Conservation (phyloP, 1,284 basidiomycete genomes). For the Trichosporon sp. region DNA sequence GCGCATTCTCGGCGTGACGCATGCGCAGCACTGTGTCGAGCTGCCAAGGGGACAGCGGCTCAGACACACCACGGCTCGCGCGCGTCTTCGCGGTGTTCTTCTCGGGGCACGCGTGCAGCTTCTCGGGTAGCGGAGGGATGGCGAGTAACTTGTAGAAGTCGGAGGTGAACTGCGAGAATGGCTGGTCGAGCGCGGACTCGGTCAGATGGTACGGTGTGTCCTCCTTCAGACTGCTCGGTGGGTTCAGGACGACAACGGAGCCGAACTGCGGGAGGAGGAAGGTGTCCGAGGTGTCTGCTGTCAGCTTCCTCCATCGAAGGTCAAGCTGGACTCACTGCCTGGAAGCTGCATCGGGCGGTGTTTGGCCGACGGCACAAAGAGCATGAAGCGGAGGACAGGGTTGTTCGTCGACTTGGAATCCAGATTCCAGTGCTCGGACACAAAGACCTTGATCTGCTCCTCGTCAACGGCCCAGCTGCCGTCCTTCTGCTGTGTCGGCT, state of each 20-base stretch:
- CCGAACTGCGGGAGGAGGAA: slow-evolving; percentile 97
- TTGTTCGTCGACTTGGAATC: slow-evolving; percentile 68
- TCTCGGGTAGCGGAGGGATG: slow-evolving; percentile 65
- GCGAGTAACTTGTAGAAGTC: slow-evolving; percentile 81
- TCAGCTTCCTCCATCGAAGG: neutral
- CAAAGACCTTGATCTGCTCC: slow-evolving; percentile 83
- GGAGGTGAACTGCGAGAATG: slow-evolving; percentile 71
- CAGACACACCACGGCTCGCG: slow-evolving; percentile 22
- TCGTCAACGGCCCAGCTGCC: slow-evolving; percentile 66
- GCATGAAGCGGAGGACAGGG: slow-evolving; percentile 86
- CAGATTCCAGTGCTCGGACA: slow-evolving; percentile 92
- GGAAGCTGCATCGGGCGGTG: slow-evolving; percentile 69
- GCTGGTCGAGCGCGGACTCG: slow-evolving; percentile 58
- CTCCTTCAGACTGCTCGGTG: slow-evolving; percentile 43
- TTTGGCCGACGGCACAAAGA: slow-evolving; percentile 77
- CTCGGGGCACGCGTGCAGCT: slow-evolving; percentile 35
- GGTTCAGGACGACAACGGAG: slow-evolving; percentile 80
- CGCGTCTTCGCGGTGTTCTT: neutral
- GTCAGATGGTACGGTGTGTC: slow-evolving; percentile 39
- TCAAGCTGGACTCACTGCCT: neutral
- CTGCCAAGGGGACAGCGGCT: slow-evolving; percentile 64
- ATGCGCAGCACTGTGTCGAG: slow-evolving; percentile 72
- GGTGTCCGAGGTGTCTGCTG: slow-evolving; percentile 39
- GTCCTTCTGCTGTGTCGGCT: slow-evolving; percentile 55
- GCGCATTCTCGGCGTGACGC: slow-evolving; percentile 71